These are phyloP conservation scores for Starmerella bombi DNA, from an alignment of 805 yeast species.

Conservation along the genomic window DNA sequence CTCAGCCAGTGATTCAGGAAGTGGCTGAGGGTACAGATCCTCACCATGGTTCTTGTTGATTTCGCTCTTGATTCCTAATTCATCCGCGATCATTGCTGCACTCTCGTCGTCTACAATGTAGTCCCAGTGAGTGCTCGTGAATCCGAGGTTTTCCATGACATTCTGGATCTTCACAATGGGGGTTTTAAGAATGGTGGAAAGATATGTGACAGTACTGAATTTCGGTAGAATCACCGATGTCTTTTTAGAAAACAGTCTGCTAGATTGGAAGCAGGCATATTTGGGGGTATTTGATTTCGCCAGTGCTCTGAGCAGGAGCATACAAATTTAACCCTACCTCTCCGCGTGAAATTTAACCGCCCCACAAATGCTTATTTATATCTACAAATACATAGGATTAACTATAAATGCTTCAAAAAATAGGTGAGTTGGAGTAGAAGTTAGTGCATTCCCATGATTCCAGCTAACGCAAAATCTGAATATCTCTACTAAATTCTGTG, in stretches of 20 bases:
- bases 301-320: neutral
- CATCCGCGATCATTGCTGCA: slow-evolving; percentile 77
- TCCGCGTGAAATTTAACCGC: too few relatives aligned
- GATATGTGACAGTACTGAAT: slow-evolving; percentile 63
- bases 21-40: slow-evolving; percentile 40
- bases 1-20: slow-evolving; percentile 35
- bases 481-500: too few relatives aligned
- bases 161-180: slow-evolving; percentile 47
- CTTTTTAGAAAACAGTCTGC: neutral
- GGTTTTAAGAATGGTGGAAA: slow-evolving; percentile 57
- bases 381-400: neutral
- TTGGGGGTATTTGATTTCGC: neutral
- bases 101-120: slow-evolving; percentile 77
- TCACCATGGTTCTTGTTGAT: slow-evolving; percentile 46
- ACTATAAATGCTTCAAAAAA: too few relatives aligned
- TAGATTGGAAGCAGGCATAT: neutral
- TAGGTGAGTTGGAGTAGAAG: too few relatives aligned
- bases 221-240: slow-evolving; percentile 39
- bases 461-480: too few relatives aligned
- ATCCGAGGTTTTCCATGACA: slow-evolving; percentile 57
- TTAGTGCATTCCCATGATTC: too few relatives aligned
- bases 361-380: neutral
- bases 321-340: too few relatives aligned
- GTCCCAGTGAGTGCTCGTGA: slow-evolving; percentile 52
- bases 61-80: slow-evolving; percentile 55